Conservation (phyloP, 2,329 filamentous ascomycete species). For the Coniochaeta prunicola region DNA sequence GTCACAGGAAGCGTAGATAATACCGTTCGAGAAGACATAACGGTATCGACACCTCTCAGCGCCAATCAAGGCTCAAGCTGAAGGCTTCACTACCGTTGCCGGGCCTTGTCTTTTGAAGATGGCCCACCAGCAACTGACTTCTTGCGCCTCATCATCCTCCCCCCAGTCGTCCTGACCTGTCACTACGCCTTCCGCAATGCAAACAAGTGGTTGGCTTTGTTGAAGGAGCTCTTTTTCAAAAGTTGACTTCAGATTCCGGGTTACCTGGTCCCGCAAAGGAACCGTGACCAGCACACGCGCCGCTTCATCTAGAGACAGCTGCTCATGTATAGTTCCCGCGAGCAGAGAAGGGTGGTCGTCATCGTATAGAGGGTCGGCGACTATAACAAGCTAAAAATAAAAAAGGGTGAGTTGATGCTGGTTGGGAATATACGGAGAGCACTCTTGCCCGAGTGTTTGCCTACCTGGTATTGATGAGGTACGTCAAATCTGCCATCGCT, state of each 20-base stretch:
- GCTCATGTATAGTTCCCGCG: slow-evolving; percentile 59
- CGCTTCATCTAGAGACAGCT: slow-evolving; percentile 49
- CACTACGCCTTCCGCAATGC: slow-evolving; percentile 54
- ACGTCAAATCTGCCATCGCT: slow-evolving; percentile 37
- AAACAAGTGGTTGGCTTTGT: slow-evolving; percentile 37
- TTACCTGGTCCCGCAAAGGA: slow-evolving; percentile 66
- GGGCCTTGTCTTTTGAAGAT: slow-evolving; percentile 35
- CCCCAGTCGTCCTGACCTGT: slow-evolving; percentile 70
- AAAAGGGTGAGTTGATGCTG: no score
- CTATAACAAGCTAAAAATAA: slow-evolving; percentile 59
- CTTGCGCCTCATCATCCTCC: slow-evolving; percentile 35
- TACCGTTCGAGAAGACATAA: not conserved
- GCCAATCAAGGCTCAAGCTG: not conserved
- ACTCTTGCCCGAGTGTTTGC: slow-evolving; percentile 3
- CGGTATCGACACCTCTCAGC: not conserved
- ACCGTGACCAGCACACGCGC: slow-evolving; percentile 73
- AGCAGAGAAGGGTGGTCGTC: slow-evolving; percentile 71
- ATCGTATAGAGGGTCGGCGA: slow-evolving; percentile 83
- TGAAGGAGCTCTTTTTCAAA: slow-evolving; percentile 56
- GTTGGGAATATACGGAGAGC: no score
- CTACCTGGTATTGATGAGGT: slow-evolving; percentile 44
- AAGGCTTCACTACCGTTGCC: not conserved
- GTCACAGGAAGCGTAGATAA: not conserved
- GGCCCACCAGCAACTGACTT: slow-evolving; percentile 63
- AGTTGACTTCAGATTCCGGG: slow-evolving; percentile 50